Conservation (phyloP, 441 rosid genomes). For the Pelargonium citronellum region DNA sequence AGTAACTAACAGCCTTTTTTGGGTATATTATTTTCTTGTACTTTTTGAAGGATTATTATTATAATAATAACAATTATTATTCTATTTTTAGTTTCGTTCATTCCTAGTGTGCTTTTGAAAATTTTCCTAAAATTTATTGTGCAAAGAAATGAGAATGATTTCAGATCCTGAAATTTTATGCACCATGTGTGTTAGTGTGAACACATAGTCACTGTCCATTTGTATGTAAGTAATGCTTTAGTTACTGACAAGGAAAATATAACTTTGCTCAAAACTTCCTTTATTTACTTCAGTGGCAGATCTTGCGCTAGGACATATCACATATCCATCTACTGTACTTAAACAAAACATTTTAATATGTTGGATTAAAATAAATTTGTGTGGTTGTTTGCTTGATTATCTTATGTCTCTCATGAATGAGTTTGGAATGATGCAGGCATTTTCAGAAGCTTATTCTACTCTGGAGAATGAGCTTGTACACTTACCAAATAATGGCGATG, state of each 20-base stretch:
- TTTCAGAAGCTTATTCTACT: conserved; percentile 84
- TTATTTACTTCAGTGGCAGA: too few relatives aligned
- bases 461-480: conserved; percentile 70
- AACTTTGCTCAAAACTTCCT: background rate
- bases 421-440: conserved; percentile 57
- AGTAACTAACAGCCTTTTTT: background rate
- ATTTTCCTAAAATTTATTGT: background rate
- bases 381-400: conserved; percentile 7
- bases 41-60: background rate
- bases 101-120: background rate
- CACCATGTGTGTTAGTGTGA: background rate
- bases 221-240: background rate
- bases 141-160: background rate
- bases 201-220: background rate
- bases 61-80: background rate
- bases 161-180: background rate
- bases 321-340: background rate
- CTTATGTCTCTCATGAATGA: conserved; percentile 13
- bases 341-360: background rate
- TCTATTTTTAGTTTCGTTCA: background rate
- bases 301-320: background rate
- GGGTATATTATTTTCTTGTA: background rate
- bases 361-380: background rate
- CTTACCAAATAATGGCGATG: conserved; percentile 41
- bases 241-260: background rate